Percentiles rank a stretch among this genome's conserved stretches.
Conservation (phyloP, 2,329 filamentous ascomycete species). For the Pseudocercospora eumusae region DNA sequence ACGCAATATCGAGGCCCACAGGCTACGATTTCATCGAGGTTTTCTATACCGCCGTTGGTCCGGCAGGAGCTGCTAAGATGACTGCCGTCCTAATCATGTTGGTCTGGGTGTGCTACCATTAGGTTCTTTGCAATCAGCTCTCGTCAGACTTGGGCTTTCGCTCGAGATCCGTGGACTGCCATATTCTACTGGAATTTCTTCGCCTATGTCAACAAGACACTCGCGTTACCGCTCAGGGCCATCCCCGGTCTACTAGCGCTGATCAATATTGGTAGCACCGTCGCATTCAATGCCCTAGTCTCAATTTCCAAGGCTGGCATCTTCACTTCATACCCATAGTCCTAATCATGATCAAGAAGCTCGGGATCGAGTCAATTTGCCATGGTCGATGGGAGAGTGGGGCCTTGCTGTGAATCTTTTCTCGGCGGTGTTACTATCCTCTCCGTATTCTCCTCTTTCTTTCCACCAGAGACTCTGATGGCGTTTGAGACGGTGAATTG, state of each 20-base stretch:
- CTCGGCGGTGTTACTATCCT: constrained; percentile 22
- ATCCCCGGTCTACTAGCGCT: constrained; percentile 45
- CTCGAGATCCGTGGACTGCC: constrained; percentile 41
- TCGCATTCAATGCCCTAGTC: constrained; percentile 52
- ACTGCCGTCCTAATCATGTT: constrained; percentile 46
- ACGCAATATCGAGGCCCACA: constrained; percentile 44
- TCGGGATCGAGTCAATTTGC: constrained; percentile 8
- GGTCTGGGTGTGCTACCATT: constrained; percentile 45
- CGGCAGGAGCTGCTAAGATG: constrained; percentile 47
- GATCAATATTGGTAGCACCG: constrained; percentile 56
- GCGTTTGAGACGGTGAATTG: constrained; percentile 28
- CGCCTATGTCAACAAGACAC: constrained; percentile 18
- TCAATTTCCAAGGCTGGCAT: constrained; percentile 55
- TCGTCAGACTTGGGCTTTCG: constrained; percentile 48
- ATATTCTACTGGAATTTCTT: constrained; percentile 23
- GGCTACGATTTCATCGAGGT: constrained; percentile 52
- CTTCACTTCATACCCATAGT: constrained; percentile 50
- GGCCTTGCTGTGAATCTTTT: constrained; percentile 19
- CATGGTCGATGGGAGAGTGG: constrained; percentile 15
- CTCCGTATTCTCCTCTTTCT: constrained; percentile 44
- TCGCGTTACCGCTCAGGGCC: constrained; percentile 17
- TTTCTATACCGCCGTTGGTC: constrained; percentile 48
- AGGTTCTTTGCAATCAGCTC: constrained; percentile 44
- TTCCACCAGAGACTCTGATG: constrained; percentile 47
- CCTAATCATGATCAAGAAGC: constrained; percentile 22